Evolutionary conservation across 768 basidiomycete species (phyloP), one percentile per base, ranked within the genome.

Genomic region (Termitomyces sp.): DNA sequence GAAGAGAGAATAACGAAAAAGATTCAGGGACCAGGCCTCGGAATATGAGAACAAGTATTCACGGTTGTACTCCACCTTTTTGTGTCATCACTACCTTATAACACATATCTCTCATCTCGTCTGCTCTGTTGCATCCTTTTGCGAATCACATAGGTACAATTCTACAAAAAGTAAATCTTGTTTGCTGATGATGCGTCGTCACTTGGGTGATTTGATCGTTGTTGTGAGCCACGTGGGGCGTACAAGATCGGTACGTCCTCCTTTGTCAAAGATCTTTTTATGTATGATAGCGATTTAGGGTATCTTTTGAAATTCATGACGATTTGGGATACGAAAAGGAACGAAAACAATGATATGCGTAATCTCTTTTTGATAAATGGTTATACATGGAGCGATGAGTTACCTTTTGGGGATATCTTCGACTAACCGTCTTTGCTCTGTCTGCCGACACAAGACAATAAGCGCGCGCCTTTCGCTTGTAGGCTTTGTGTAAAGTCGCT

Each of bases 21-120:
- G 67, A 86, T 92, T 62, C 79, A 85, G 60, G 92, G 91, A 1
- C 80, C 83, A 54, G 89, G 91, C n/a, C 75, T 93, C 45, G 90
- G 91, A 38, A 79, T 83, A 57, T 79, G 68, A 75, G 29, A 29
- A 48, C 11, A 55, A 47, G 20, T 36, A 32, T 38, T 12, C n/a
- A 47, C 45, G 31, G 47, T 55, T 50, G 15, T 12, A 36, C 49
- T 20, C 25, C 51, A 37, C n/a, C 42, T 56, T 51, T 52, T 50
- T 61, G 40, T 49, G 34, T 32, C 52, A 15, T 52, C 60, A 38
- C 46, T 57, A 53, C 36, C 42, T 45, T 59, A 57, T 36, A 51
- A 37, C 10, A 54, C 20, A 34, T 25, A 49, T 47, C 17, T 46
- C 38, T 42, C 59, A 31, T 25, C 31, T 53, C 51, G 20, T 40